Base-by-base conservation (phyloP, 2,329 filamentous ascomycete species). In the Monosporascus sp. region DNA sequence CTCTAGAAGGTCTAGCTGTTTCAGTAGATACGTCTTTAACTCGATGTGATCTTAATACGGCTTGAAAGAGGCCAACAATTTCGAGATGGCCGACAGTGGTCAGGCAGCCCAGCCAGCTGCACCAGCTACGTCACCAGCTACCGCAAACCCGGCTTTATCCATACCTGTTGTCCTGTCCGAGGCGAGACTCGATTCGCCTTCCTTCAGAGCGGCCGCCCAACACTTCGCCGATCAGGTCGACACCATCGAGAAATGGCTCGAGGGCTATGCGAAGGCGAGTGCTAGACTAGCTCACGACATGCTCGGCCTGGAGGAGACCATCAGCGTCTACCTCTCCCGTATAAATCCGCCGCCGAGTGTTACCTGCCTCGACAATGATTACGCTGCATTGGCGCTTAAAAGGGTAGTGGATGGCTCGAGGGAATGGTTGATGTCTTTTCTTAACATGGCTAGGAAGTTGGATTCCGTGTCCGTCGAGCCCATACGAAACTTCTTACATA, bases 201-300 rank as follows among this genome's bases (percentile, higher is more conserved):
- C 92, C 37, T 97, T 97, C 71, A 90, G 94, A 60, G 90, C 92
- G 47, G 89, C 89, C 22, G 84, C 90, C 43, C 75, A 88, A 47
- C 91, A 97, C 74, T 96, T 96, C 68, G 81, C 85, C 58, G 94
- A 97, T 60, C 93, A 99, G 74, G 84, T 96, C 64, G 94, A 97
- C 60, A 81, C 85, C 52, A 82, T 97, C 55, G 94, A 97, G 72
- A 85, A 84, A 79, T 99, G 94, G 94, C 88, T 99, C 31, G 91
- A 81, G 43, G 74, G 74, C 50, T 83, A 83, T 59, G 73, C 77
- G 48, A 74, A 74, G 58, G 76, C 78, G 47, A 80, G 79, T 8
- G 72, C 78, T 47, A 82, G 78, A 65, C 71, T 85, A 37, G 74
- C 79, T 3, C 78, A 82, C 69, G 81, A 84, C 68, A 80, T 95